Percentiles rank a stretch among this genome's conserved stretches.
These are phyloP conservation scores for Musa itinerans DNA, from an alignment of 176 grass and related monocot species.

Conservation along the genomic window DNA sequence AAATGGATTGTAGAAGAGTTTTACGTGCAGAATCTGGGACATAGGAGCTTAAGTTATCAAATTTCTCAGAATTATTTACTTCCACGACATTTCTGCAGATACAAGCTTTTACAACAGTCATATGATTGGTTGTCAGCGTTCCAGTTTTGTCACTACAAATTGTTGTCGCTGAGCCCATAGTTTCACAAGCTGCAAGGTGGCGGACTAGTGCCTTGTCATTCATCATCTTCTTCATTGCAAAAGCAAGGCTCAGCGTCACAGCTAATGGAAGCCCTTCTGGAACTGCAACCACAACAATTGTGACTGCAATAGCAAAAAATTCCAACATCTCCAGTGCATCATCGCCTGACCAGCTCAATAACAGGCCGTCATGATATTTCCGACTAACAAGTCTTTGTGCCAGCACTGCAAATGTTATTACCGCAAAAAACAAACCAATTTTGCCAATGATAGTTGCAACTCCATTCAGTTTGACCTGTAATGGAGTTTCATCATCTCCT, in stretches of 20 bases:
- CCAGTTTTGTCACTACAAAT: conserved; percentile 20
- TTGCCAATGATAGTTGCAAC: conserved; percentile 17
- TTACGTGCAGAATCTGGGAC: neutral
- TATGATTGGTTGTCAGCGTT: conserved; percentile 15
- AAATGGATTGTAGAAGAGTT: conserved; percentile 8
- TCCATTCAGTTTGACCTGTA: conserved; percentile 22
- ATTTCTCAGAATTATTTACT: neutral
- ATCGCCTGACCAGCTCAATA: conserved; percentile 20
- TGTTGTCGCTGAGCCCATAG: conserved; percentile 16
- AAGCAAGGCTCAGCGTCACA: conserved; percentile 16
- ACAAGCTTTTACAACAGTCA: conserved; percentile 22
- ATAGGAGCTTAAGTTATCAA: neutral
- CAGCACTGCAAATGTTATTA: conserved; percentile 19
- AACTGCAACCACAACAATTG: conserved; percentile 19
- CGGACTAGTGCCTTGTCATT: conserved; percentile 14
- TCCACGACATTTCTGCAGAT: conserved; percentile 13
- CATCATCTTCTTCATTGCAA: conserved; percentile 24
- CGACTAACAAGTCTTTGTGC: neutral
- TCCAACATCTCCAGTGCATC: conserved; percentile 16
- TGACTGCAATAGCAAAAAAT: conserved; percentile 18
- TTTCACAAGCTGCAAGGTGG: conserved; percentile 19
- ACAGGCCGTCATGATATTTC: neutral
- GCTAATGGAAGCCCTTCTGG: conserved; percentile 17
- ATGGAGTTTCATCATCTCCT: conserved; percentile 20
- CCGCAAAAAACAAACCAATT: conserved; percentile 18